Evolutionary conservation across 768 basidiomycete genomes (phyloP), one percentile per base, ranked within the genome.

Genomic region (Amanita thiersii): DNA sequence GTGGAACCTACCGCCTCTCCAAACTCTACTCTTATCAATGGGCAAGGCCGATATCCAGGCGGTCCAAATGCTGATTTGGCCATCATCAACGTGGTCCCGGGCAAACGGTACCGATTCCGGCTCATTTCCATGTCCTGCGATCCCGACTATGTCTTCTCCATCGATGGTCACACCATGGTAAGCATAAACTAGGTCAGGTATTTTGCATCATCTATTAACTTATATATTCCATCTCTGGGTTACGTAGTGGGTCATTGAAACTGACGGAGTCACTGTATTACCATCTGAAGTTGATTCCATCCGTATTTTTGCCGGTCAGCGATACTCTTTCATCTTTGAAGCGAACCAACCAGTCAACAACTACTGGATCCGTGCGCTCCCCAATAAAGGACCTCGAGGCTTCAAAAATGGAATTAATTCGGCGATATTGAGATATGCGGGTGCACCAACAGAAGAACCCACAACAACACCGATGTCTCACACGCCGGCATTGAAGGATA

Each of bases 71-170:
- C 55, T 7, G 41, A 59, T 0, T 52, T 69, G 10, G 54, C 66
- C 2, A 56, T 70, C 7, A 56, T 69, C 40, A 61, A 64, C 28
- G 70, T 78, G 23, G 34, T 49, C 5, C 40, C 37, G 0, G 64
- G 64, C n/a, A 52, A 56, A 36, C 59, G 73, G 14, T 78, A 77
- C 48, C 69, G 77, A 15, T 70, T 78, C 55, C 69, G 75, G 3
- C 26, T 79, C 1, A 47, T 77, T 38, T 57, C 48, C 43, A 65
- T 70, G 39, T 66, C 69, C 9, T 74, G 74, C 53, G 67, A 69
- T 36, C 64, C 52, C 47, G 57, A 44, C 58, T 70, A 56, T 47
- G 48, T 38, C n/a, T 69, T 69, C 51, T 62, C 57, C 2, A 55
- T 68, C 20, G 63, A 68, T 41, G 47, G 52, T 8, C n/a, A n/a